A percentile compares a stretch with the other conserved stretches of the same genome.
Conservation (phyloP, 192 early-diverging fungal species). For the Gryganskiella cystojenkinii region DNA sequence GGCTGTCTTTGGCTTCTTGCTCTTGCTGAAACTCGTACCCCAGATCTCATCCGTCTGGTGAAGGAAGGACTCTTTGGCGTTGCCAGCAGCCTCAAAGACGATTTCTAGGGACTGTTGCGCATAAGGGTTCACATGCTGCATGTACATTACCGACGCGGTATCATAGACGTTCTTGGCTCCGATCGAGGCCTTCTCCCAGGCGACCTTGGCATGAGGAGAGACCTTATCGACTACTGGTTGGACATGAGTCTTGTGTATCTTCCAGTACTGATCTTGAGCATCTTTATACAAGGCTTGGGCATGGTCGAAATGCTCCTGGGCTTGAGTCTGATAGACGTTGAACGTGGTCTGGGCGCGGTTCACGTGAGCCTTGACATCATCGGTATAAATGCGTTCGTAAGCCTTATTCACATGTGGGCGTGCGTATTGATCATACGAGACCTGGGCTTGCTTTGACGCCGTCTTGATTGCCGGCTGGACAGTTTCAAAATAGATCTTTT, state of each 20-base stretch:
- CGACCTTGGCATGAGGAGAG: constrained; percentile 29
- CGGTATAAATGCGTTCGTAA: constrained; percentile 25
- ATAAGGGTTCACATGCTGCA: constrained; percentile 39
- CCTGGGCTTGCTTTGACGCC: constrained; percentile 20
- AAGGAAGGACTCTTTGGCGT: constrained; percentile 20
- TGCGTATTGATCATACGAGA: constrained; percentile 28
- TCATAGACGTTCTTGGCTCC: constrained; percentile 8
- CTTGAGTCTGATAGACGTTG: constrained; percentile 30
- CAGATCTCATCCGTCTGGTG: constrained; percentile 42
- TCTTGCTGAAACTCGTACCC: constrained; percentile 37
- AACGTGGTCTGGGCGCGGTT: constrained; percentile 16
- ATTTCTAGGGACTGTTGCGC: constrained; percentile 13
- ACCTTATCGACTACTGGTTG: constrained; percentile 32
- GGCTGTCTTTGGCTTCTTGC: constrained; percentile 7
- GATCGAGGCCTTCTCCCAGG: constrained; percentile 25
- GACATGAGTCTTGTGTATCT: constrained; percentile 16
- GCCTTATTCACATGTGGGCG: constrained; percentile 38
- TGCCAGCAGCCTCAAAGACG: constrained; percentile 13
- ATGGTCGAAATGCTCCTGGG: constrained; percentile 4
- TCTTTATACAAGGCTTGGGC: constrained; percentile 5
- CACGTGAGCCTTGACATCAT: constrained; percentile 25
- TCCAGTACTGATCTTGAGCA: constrained; percentile 13
- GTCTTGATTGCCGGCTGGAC: constrained; percentile 28
- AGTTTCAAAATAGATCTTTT: constrained; percentile 23
- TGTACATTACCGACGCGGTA: constrained; percentile 12